Evolutionary conservation across 176 grass and related monocot genomes (phyloP).

Genomic region (Aegilops bicornis): DNA sequence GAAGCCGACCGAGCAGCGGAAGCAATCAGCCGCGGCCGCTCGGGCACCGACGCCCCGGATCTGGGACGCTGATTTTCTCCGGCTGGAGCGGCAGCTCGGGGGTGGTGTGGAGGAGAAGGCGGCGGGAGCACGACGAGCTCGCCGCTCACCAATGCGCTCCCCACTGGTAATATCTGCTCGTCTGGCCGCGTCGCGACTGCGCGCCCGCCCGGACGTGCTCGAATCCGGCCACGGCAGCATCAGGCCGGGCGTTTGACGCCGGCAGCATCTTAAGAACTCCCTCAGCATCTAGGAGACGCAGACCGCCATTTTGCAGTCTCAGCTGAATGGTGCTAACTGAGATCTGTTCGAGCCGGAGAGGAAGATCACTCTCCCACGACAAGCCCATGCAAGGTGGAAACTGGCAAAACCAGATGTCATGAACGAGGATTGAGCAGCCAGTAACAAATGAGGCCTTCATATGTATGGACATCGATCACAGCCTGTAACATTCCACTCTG

Average conservation of each 20-base stretch:
- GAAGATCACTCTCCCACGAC: too few species aligned
- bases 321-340: too few species aligned
- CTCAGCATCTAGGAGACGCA: too few species aligned
- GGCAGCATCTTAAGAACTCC: too few species aligned
- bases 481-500: too few species aligned
- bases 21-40: constrained; percentile 21
- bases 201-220: constrained; percentile 46
- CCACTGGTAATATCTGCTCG: constrained; percentile 60
- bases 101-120: neutral
- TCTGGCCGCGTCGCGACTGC: constrained; percentile 26
- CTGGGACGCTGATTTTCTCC: constrained; percentile 47
- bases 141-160: constrained; percentile 56
- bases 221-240: constrained; percentile 75
- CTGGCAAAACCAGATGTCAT: too few species aligned
- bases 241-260: constrained; percentile 41
- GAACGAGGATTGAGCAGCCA: too few species aligned
- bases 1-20: constrained; percentile 21
- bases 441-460: too few species aligned
- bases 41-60: constrained; percentile 41
- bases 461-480: too few species aligned
- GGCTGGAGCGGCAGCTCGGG: constrained; percentile 33
- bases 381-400: too few species aligned
- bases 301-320: too few species aligned
- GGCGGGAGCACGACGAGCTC: constrained; percentile 54
- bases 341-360: too few species aligned